Evolutionary conservation across 768 basidiomycete genomes (phyloP).

Genomic region (Lepiota brunneoincarnata): DNA sequence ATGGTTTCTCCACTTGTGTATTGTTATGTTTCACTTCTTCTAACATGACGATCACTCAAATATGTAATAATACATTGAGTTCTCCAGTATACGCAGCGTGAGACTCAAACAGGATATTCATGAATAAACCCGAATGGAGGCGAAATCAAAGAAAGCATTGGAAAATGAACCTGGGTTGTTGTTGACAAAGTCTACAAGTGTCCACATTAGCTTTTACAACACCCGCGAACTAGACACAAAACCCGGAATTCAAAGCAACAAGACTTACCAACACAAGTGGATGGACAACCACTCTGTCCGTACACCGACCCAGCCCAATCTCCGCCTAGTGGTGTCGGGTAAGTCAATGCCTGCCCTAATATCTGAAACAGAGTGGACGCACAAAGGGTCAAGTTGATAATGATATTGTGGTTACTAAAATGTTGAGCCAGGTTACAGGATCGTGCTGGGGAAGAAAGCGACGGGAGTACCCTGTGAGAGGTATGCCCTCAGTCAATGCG

Average conservation of each 20-base stretch:
- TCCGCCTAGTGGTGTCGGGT: slow-evolving; percentile 29
- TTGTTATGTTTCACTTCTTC: no score
- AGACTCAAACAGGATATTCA: not conserved
- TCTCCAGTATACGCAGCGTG: not conserved
- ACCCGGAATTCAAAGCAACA: not conserved
- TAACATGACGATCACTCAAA: no score
- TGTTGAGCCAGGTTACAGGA: slow-evolving; percentile 55
- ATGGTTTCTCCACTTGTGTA: no score
- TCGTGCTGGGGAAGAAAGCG: slow-evolving; percentile 58
- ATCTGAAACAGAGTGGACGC: slow-evolving; percentile 8
- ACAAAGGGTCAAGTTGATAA: slow-evolving; percentile 57
- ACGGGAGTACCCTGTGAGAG: slow-evolving; percentile 47
- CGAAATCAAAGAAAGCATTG: slow-evolving; percentile 71
- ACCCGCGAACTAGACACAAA: not conserved
- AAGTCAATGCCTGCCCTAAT: not conserved
- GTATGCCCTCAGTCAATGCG: not conserved
- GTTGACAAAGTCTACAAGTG: slow-evolving; percentile 50
- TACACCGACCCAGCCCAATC: slow-evolving; percentile 60
- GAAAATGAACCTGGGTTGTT: slow-evolving; percentile 58
- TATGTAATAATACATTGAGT: no score
- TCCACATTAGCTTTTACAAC: no score
- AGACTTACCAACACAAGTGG: slow-evolving; percentile 52
- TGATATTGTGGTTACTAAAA: slow-evolving; percentile 56
- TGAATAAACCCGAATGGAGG: slow-evolving; percentile 42
- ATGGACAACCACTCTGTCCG: slow-evolving; percentile 47